Base-by-base conservation (phyloP, 2,329 filamentous ascomycete species). In the Trichocomaceae sp. region DNA sequence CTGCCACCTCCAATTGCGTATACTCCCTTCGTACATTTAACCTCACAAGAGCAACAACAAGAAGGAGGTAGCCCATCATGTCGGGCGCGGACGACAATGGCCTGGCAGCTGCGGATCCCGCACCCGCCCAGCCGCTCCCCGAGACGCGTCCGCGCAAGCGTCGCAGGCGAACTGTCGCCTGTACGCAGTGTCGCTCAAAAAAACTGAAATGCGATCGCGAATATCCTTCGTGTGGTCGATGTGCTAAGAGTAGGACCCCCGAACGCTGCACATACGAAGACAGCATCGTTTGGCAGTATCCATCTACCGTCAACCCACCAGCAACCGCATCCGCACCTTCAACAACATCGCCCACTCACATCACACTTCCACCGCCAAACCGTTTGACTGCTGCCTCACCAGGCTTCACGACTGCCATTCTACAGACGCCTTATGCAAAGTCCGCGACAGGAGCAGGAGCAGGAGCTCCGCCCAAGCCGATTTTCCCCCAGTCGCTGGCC, bases 181-280 rank as follows among this genome's bases (percentile, higher is more conserved):
- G 72, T 58, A 66, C 67, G 17, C 71, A 70, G 35, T 75, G 72
- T 57, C 70, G 72, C 53, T 69, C 64, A 53, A 63, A 72, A 46
- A 75, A 75, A 58, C 61, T 75, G 33, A 72, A 69, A 56, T 75
- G 72, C 55, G 72, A 75, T 58, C 69, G 72, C 35, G 68, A 69
- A 33, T 74, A 71, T 63, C 72, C 72, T 9, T 64, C 65, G 2
- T 75, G 72, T 55, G 63, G 66, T 19, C 67, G 72, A 17, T 75
- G 72, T 55, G 57, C 64, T 39, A 73, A 73, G 57, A 67, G 68
- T 59, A 67, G 66, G 46, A 65, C 63, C 3, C 67, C 68, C 26
- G 61, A 56, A 44, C 64, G 66, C 51, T 73, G 71, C 56, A 69
- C 66, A n/a, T 73, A 73, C 56, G 70, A 73, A 57, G 69, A 69